Evolutionary conservation across 75 land plant species (phyloP), one percentile per base, ranked within the genome.

Genomic region (Cunninghamia lanceolata): DNA sequence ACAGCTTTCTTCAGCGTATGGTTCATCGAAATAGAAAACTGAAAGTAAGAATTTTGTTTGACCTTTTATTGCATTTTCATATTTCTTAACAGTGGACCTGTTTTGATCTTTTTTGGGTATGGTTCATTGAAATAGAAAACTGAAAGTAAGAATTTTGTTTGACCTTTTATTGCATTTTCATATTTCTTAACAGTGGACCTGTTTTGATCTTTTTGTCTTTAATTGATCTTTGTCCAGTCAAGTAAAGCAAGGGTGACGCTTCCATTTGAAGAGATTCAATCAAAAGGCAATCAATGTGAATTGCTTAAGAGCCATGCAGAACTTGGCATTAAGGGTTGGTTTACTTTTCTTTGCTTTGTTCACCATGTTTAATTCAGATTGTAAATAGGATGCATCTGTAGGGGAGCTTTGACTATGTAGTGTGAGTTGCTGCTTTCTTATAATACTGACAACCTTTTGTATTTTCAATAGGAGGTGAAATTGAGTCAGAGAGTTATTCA

Each of bases 51-150:
- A 9, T 80, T 13, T 39, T 53, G 5, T 86, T 32, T 54, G 73
- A 78, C 66, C 83, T 82, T 32, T 68, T 85, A n/a, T 42, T n/a
- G 39, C 21, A 38, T 30, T 32, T 78, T 21, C 5, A 4, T 78
- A 11, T 13, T 73, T 80, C n/a, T n/a, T n/a, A n/a, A n/a, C n/a
- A n/a, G n/a, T n/a, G n/a, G n/a, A n/a, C n/a, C n/a, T n/a, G n/a
- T n/a, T n/a, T n/a, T n/a, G n/a, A n/a, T n/a, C 76, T 94, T 92
- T 73, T 91, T 94, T 90, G 6, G 94, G 96, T 25, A 83, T 90
- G 86, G 86, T 86, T 70, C 53, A 84, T 59, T 87, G 87, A 54
- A 93, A 90, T 53, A 87, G 89, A 84, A 93, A 83, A 85, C 43
- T 88, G 82, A 93, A 87, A 89, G 94, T 93, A 86, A 9, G 47